phyloP scores from a whole-genome alignment of 1,139 yeast species.

The Casaregolazyma lundiana region DNA sequence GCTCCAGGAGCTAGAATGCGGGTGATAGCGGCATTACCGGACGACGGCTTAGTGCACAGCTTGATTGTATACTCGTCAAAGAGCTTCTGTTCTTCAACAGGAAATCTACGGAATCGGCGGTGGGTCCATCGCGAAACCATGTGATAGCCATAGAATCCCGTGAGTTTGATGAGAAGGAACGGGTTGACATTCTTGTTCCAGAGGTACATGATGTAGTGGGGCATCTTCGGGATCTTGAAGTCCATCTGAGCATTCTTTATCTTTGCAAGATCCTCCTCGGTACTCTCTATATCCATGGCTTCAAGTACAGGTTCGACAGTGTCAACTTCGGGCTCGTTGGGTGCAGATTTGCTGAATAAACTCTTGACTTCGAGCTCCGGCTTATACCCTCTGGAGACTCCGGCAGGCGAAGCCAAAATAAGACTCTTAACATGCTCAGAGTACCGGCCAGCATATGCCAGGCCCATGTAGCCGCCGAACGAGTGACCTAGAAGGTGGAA shows the following conservation, averaged over 20 bases:
- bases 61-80: slow-evolving; percentile 57
- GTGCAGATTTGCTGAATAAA: not conserved
- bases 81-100: slow-evolving; percentile 27
- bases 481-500: slow-evolving; percentile 87
- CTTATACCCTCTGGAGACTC: slow-evolving; percentile 45
- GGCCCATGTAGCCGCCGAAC: slow-evolving; percentile 83
- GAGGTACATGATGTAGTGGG: slow-evolving; percentile 33
- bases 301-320: not conserved
- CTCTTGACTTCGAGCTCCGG: slow-evolving; percentile 24
- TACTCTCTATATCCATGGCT: slow-evolving; percentile 4
- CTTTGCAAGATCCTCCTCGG: not conserved
- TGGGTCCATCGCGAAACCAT: slow-evolving; percentile 39
- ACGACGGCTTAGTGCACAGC: slow-evolving; percentile 54
- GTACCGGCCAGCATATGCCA: slow-evolving; percentile 71
- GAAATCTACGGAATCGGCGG: slow-evolving; percentile 35
- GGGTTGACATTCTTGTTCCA: slow-evolving; percentile 41
- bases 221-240: slow-evolving; percentile 7
- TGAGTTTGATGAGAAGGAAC: slow-evolving; percentile 34
- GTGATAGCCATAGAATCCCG: slow-evolving; percentile 39
- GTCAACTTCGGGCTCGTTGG: slow-evolving; percentile 4
- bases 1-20: slow-evolving; percentile 69
- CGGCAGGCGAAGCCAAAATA: slow-evolving; percentile 82
- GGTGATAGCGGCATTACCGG: slow-evolving; percentile 63
- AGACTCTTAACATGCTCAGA: slow-evolving; percentile 61
- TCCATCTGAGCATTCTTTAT: not conserved